Percentiles rank a stretch among this genome's conserved stretches.
Conservation (phyloP, 805 yeast genomes). For the Kodamaea laetipori region DNA sequence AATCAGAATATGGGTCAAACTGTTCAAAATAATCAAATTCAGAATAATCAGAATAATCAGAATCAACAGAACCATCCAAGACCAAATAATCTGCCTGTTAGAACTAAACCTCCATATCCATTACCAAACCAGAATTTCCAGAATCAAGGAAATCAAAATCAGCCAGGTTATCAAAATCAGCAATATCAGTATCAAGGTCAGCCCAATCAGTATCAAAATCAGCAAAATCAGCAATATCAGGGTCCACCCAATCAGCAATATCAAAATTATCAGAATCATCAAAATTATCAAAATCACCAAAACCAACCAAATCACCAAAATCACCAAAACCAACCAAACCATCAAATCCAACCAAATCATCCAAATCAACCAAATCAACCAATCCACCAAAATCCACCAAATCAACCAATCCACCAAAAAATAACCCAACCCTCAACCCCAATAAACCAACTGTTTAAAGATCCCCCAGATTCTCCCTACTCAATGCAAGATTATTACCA, state of each 20-base stretch:
- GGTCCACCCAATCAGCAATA: not conserved
- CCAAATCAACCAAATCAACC: not conserved
- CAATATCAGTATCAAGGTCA: constrained; percentile 12
- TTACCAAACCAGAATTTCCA: constrained; percentile 1
- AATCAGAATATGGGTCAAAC: no score
- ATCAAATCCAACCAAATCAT: not conserved
- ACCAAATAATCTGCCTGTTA: no score
- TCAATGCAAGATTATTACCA: constrained; percentile 14
- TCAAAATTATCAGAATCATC: constrained; percentile 4
- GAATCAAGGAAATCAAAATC: constrained; percentile 5
- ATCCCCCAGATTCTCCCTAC: constrained; percentile 12
- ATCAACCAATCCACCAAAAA: not conserved
- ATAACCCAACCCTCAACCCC: constrained; percentile 10
- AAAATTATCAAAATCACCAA: constrained; percentile 10
- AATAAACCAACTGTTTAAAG: constrained; percentile 10
- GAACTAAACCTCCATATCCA: no score
- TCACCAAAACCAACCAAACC: constrained; percentile 9
- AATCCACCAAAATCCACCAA: constrained; percentile 5
- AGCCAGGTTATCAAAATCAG: not conserved
- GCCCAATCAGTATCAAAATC: constrained; percentile 16
- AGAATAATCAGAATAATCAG: constrained; percentile 1
- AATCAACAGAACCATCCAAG: no score
- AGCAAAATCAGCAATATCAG: constrained; percentile 3
- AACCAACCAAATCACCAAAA: constrained; percentile 14
- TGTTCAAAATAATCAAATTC: no score